Percentiles rank a stretch among this genome's conserved stretches.
phyloP scores from a whole-genome alignment of 345 rosid species.

The Hypericum perforatum region DNA sequence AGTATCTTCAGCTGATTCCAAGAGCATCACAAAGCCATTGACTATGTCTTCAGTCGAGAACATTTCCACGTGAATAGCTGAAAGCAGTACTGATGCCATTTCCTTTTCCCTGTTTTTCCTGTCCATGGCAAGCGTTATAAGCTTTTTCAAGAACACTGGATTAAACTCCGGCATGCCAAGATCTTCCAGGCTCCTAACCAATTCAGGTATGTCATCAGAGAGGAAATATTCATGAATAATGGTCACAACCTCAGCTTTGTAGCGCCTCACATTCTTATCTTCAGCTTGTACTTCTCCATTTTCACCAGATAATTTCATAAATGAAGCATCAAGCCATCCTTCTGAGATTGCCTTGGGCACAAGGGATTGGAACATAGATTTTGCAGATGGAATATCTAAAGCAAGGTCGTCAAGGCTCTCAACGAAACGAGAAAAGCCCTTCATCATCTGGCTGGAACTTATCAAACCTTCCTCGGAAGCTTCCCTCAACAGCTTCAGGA shows the following conservation, averaged over 20 bases:
- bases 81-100: slow-evolving; percentile 94
- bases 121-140: slow-evolving; percentile 90
- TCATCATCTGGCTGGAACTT: slow-evolving; percentile 91
- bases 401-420: slow-evolving; percentile 97
- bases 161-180: slow-evolving; percentile 60
- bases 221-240: slow-evolving; percentile 94
- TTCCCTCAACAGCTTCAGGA: slow-evolving; percentile 71
- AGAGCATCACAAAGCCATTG: slow-evolving; percentile 82
- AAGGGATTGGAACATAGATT: slow-evolving; percentile 44
- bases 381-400: slow-evolving; percentile 86
- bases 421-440: slow-evolving; percentile 72
- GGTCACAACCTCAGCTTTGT: slow-evolving; percentile 66
- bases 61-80: slow-evolving; percentile 91
- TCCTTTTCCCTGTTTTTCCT: slow-evolving; percentile 98
- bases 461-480: slow-evolving; percentile 90
- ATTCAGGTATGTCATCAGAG: slow-evolving; percentile 96
- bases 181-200: slow-evolving; percentile 80
- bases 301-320: slow-evolving; percentile 28
- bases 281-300: slow-evolving; percentile 33
- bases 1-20: slow-evolving; percentile 93
- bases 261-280: slow-evolving; percentile 45
- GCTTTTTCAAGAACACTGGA: slow-evolving; percentile 78
- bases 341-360: slow-evolving; percentile 63
- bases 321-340: slow-evolving; percentile 87
- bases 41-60: slow-evolving; percentile 86